Conservation (phyloP, 176 grass and related monocot species). For the Typha latifolia region DNA sequence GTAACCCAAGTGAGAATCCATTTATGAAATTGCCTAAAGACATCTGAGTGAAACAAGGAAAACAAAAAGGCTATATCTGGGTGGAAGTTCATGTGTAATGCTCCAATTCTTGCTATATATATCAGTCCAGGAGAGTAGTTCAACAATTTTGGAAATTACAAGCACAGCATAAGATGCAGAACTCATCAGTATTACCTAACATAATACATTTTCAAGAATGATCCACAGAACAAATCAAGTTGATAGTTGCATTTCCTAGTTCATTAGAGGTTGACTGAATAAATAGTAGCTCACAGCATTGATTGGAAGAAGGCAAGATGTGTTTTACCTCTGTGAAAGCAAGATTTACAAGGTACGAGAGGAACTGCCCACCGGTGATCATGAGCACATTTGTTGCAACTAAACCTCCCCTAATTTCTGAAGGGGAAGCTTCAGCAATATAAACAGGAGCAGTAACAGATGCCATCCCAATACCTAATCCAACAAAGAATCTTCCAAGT, state of each 20-base stretch:
- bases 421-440: constrained; percentile 83
- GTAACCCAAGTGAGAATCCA: no score
- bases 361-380: constrained; percentile 95
- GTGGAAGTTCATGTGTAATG: no score
- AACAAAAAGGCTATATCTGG: no score
- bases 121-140: no score
- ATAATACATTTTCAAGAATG: no score
- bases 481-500: constrained; percentile 75
- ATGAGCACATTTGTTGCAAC: constrained; percentile 92
- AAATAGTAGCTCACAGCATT: neutral
- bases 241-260: no score
- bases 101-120: no score
- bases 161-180: no score
- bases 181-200: no score
- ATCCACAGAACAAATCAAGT: neutral
- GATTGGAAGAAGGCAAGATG: neutral
- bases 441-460: constrained; percentile 90
- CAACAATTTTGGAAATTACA: no score
- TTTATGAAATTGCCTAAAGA: no score
- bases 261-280: neutral
- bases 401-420: constrained; percentile 87
- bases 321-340: constrained; percentile 77
- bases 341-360: constrained; percentile 94
- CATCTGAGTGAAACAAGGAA: no score
- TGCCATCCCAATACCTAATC: constrained; percentile 74